These are phyloP conservation scores for Candida koratica DNA, from an alignment of 805 yeast species.

Conservation along the genomic window DNA sequence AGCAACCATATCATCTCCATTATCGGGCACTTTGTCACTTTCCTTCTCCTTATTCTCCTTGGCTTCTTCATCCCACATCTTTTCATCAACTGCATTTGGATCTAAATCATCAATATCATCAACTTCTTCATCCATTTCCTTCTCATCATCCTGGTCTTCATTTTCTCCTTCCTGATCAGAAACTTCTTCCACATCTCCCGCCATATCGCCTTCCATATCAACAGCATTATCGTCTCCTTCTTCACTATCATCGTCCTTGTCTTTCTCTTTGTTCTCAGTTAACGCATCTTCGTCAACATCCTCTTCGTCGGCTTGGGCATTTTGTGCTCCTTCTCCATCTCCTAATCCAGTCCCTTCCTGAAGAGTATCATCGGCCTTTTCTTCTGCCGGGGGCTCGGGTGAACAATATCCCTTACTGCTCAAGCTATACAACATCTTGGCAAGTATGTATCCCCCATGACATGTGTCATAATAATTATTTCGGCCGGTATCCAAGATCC, in stretches of 20 bases:
- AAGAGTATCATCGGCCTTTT: slow-evolving; percentile 55
- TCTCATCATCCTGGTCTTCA: slow-evolving; percentile 50
- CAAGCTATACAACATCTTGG: slow-evolving; percentile 53
- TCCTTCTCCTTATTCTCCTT: slow-evolving; percentile 79
- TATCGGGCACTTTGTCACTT: slow-evolving; percentile 63
- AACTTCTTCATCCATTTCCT: slow-evolving; percentile 81
- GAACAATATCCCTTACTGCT: slow-evolving; percentile 87
- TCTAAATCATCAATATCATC: slow-evolving; percentile 87
- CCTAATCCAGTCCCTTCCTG: slow-evolving; percentile 92
- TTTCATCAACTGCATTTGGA: slow-evolving; percentile 93
- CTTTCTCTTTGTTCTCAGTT: slow-evolving; percentile 64
- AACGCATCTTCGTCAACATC: slow-evolving; percentile 88
- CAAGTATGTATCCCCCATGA: slow-evolving; percentile 58
- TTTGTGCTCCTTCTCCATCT: slow-evolving; percentile 84
- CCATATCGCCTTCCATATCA: slow-evolving; percentile 96
- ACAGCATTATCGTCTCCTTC: slow-evolving; percentile 86
- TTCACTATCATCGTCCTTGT: slow-evolving; percentile 55
- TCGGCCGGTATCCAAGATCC: slow-evolving; percentile 43
- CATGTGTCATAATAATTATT: slow-evolving; percentile 51
- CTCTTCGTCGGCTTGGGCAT: slow-evolving; percentile 81
- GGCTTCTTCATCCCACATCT: slow-evolving; percentile 96
- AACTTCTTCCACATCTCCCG: slow-evolving; percentile 81
- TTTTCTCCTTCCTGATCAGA: slow-evolving; percentile 62
- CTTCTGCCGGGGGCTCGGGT: slow-evolving; percentile 73
- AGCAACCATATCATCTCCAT: slow-evolving; percentile 48